Percentiles rank a stretch among this genome's conserved stretches.
Conservation (phyloP, 352 stramenopile species). For the Globisporangium sylvaticum region DNA sequence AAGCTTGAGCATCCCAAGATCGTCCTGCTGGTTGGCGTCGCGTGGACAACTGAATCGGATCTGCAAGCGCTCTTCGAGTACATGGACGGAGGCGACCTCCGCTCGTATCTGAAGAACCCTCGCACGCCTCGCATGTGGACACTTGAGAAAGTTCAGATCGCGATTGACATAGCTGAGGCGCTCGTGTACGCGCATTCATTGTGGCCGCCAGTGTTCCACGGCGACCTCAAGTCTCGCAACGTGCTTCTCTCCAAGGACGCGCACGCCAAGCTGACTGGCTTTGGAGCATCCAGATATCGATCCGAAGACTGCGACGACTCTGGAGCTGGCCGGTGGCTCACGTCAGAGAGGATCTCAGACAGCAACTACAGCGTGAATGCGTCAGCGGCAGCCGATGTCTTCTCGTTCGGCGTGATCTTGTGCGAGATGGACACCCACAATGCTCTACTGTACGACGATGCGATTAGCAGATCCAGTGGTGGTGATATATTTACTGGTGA, state of each 20-base stretch:
- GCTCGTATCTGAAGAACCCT: neutral
- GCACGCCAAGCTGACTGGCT: neutral
- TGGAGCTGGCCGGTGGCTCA: neutral
- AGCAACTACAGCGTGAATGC: neutral
- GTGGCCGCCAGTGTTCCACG: neutral
- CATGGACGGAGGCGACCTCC: neutral
- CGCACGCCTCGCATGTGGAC: neutral
- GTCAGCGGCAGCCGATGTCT: constrained; percentile 1
- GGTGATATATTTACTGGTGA: constrained; percentile 22
- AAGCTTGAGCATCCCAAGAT: neutral
- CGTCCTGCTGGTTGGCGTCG: neutral
- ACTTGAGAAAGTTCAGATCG: neutral
- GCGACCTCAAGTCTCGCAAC: too few species aligned
- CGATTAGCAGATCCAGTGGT: constrained; percentile 2
- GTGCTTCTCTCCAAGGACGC: neutral
- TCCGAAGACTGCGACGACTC: neutral
- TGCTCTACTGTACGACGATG: constrained; percentile 28
- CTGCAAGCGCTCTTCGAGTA: neutral
- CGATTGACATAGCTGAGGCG: neutral
- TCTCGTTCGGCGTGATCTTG: constrained; percentile 33
- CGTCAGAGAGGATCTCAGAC: neutral
- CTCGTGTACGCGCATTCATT: neutral
- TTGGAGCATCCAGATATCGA: neutral
- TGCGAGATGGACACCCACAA: constrained; percentile 40
- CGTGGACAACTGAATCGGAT: neutral